These are phyloP conservation scores for Mucor indicus DNA, from an alignment of 371 early-diverging fungal species.

Conservation along the genomic window DNA sequence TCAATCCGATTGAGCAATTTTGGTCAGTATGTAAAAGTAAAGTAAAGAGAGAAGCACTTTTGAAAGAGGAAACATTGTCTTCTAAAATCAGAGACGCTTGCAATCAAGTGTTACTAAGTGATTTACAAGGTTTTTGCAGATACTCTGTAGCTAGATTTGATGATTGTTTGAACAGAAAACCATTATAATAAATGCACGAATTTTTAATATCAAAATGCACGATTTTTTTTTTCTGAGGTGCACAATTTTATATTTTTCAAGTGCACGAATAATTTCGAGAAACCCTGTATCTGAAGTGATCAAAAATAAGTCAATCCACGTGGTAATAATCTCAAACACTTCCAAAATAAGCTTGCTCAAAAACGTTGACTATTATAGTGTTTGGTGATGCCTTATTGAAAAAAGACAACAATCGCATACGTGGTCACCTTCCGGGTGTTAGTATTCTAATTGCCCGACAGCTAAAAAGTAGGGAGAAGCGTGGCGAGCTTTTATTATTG, in stretches of 20 bases:
- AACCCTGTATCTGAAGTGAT: too few relatives aligned
- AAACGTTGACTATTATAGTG: too few relatives aligned
- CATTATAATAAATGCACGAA: background rate
- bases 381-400: too few relatives aligned
- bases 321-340: too few relatives aligned
- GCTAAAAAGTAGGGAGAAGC: too few relatives aligned
- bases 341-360: too few relatives aligned
- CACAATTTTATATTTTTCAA: too few relatives aligned
- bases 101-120: background rate
- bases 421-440: too few relatives aligned
- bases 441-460: too few relatives aligned
- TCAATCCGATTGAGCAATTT: slow-evolving; percentile 17
- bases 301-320: too few relatives aligned
- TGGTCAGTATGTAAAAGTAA: slow-evolving; percentile 13
- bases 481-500: too few relatives aligned
- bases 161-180: slow-evolving; percentile 3
- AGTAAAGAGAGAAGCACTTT: slow-evolving; percentile 3
- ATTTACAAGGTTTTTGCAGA: slow-evolving; percentile 4
- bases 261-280: background rate
- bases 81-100: slow-evolving; percentile 4
- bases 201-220: background rate
- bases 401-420: too few relatives aligned
- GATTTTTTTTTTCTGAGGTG: background rate
- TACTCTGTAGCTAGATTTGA: slow-evolving; percentile 3
- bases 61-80: slow-evolving; percentile 5